Evolutionary conservation across 768 basidiomycete species (phyloP), one percentile per base, ranked within the genome.

Genomic region (Auricularia auricula-judae): DNA sequence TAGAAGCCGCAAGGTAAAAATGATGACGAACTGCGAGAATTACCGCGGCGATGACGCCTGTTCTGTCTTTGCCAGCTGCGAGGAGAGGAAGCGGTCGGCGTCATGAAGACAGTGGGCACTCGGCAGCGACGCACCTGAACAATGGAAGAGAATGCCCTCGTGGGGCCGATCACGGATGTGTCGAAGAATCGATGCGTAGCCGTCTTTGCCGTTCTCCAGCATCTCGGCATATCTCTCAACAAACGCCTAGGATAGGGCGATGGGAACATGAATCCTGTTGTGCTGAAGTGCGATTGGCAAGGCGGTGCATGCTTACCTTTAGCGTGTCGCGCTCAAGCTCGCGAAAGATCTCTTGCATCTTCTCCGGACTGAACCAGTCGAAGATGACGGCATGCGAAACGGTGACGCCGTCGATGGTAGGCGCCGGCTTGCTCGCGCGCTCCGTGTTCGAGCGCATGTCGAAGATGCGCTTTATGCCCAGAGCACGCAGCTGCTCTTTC

Each of bases 201-300:
- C 81, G 18, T 74, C 74, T 2, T 85, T 87, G 12, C 83, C 91
- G 66, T 87, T 81, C 65, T 91, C 87, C 42, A 93, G 76, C 61
- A 93, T 91, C 76, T 91, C 88, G 53, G 86, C 83, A 69, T 92
- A 93, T 8, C 90, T 75, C 68, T 86, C 84, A 81, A 90, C 86
- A 71, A 91, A 91, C 14, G 88, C 86, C 89, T 92, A 65, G 2
- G 61, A 1, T 92, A 65, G 2, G 61, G 1, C 54, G 14, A 68
- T 66, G 63, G 63, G 63, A 0, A 29, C 29, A 29, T 29, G 29
- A 29, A 29, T 29, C 29, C 29, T 29, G 29, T 29, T 29, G 29
- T 29, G 2, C 29, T 29, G 29, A 29, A 29, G 29, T 29, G 29
- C 29, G 29, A 29, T 2, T 29, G 29, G 29, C 29, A 29, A 29